phyloP scores from a whole-genome alignment of 352 stramenopile genomes.

The Peronospora tabacina region DNA sequence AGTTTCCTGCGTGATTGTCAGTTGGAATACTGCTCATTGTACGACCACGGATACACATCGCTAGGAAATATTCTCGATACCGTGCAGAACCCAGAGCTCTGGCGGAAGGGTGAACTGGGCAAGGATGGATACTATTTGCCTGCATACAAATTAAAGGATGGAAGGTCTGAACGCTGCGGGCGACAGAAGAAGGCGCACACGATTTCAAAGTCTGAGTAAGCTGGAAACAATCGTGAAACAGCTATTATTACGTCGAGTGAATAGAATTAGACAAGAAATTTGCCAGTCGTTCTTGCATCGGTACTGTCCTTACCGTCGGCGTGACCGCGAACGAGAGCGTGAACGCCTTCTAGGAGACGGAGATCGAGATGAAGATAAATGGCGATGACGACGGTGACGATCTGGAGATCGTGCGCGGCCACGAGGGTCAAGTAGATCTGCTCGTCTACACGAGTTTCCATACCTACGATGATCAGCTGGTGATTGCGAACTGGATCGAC shows the following conservation, averaged over 20 bases:
- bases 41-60: constrained; percentile 90
- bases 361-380: constrained; percentile 19
- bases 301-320: constrained; percentile 2
- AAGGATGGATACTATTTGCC: constrained; percentile 61
- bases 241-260: constrained; percentile 8
- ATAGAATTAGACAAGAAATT: constrained; percentile 17
- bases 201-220: constrained; percentile 48
- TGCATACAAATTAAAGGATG: constrained; percentile 62
- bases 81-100: constrained; percentile 89
- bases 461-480: constrained; percentile 10
- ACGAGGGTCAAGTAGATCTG: neutral
- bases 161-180: constrained; percentile 59
- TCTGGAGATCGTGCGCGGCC: constrained; percentile 11
- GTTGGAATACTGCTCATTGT: constrained; percentile 86
- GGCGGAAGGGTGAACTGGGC: constrained; percentile 46
- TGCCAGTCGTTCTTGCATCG: neutral
- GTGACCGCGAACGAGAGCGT: constrained; percentile 22
- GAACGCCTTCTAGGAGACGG: constrained; percentile 11
- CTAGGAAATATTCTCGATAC: constrained; percentile 94
- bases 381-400: constrained; percentile 9
- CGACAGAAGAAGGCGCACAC: constrained; percentile 70
- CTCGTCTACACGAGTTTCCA: constrained; percentile 7
- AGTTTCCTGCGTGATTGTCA: constrained; percentile 85
- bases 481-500: constrained; percentile 21
- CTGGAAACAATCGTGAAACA: neutral